phyloP scores from a whole-genome alignment of 768 basidiomycete species.

The Serendipita sp. region DNA sequence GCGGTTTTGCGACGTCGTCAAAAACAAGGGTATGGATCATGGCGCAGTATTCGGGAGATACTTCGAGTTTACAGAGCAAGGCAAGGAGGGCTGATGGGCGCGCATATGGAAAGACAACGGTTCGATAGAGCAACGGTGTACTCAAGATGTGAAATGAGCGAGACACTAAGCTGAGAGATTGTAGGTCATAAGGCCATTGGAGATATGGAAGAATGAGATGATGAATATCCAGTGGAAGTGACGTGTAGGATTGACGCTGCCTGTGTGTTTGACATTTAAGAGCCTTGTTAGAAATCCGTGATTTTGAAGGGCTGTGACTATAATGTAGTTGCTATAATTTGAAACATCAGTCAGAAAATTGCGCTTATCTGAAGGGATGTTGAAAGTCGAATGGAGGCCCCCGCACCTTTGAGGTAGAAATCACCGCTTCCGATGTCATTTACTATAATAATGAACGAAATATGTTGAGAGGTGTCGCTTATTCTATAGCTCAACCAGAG shows the following conservation, averaged over 20 bases:
- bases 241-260: neutral
- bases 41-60: neutral
- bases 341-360: too few relatives aligned
- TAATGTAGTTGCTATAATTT: too few relatives aligned
- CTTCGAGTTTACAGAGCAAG: neutral
- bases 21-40: neutral
- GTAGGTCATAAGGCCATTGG: constrained; percentile 1
- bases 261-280: too few relatives aligned
- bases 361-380: too few relatives aligned
- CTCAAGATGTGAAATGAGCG: neutral
- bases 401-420: too few relatives aligned
- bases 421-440: too few relatives aligned
- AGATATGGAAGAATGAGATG: neutral
- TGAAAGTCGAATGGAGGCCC: too few relatives aligned
- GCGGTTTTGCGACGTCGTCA: neutral
- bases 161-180: neutral
- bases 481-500: too few relatives aligned
- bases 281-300: too few relatives aligned
- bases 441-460: too few relatives aligned
- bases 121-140: neutral
- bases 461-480: too few relatives aligned
- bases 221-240: neutral
- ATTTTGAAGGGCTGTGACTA: too few relatives aligned
- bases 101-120: neutral
- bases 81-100: neutral